Evolutionary conservation across 306 rosid species (phyloP).

Genomic region (Vigna angularis): DNA sequence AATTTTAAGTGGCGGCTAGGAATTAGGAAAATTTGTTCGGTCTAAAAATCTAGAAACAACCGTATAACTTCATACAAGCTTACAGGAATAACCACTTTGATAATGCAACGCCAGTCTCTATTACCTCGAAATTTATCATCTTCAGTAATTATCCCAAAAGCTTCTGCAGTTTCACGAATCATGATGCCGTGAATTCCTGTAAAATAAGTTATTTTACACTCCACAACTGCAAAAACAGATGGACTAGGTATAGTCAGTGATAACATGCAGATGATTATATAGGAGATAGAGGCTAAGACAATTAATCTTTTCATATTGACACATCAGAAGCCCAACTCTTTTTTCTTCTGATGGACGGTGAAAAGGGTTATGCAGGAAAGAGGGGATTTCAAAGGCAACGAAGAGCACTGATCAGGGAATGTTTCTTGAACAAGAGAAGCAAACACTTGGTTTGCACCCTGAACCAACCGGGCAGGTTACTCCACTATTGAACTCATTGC

Average conservation of each 20-base stretch:
- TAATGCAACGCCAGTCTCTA: slow-evolving; percentile 32
- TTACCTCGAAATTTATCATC: slow-evolving; percentile 72
- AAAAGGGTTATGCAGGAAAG: neutral
- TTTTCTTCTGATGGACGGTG: neutral
- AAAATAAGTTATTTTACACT: slow-evolving; percentile 65
- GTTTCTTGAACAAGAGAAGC: neutral
- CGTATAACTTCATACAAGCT: slow-evolving; percentile 7
- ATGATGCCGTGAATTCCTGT: slow-evolving; percentile 73
- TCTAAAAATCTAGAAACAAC: neutral
- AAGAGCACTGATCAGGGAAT: neutral
- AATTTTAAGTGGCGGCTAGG: slow-evolving; percentile 2
- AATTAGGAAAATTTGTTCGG: neutral
- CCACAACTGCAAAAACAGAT: slow-evolving; percentile 64
- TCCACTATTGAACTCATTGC: neutral
- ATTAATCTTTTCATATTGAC: neutral
- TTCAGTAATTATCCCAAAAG: slow-evolving; percentile 78
- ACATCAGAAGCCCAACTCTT: slow-evolving; percentile 6
- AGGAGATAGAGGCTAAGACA: neutral
- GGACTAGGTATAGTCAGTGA: slow-evolving; percentile 28
- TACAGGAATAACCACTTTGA: slow-evolving; percentile 21
- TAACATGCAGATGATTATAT: neutral
- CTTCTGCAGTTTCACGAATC: slow-evolving; percentile 89
- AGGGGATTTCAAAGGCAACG: neutral
- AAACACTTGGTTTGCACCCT: neutral
- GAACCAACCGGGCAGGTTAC: neutral